These are phyloP conservation scores for Tylopilus plumbeoviolaceoides DNA, from an alignment of 768 basidiomycete genomes.

Conservation along the genomic window DNA sequence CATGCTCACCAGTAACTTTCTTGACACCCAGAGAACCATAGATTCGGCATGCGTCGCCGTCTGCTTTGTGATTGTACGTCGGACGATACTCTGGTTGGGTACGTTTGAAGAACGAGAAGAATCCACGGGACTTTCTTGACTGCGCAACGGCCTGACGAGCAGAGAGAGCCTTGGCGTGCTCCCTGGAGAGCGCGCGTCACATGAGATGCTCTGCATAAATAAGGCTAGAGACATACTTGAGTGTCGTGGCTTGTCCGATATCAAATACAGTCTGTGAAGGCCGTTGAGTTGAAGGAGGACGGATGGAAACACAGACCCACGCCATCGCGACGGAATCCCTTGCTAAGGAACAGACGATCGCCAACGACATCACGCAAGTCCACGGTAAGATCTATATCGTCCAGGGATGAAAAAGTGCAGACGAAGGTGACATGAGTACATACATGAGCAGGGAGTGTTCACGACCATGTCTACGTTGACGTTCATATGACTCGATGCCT, in stretches of 20 bases:
- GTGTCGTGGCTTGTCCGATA: slow-evolving; percentile 69
- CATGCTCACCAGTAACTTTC: slow-evolving; percentile 72
- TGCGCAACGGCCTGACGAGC: slow-evolving; percentile 67
- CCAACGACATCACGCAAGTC: slow-evolving; percentile 93
- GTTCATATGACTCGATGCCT: slow-evolving; percentile 41
- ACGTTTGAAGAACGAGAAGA: slow-evolving; percentile 56
- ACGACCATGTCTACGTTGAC: slow-evolving; percentile 92
- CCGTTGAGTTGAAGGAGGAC: neutral
- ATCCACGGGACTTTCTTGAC: slow-evolving; percentile 72
- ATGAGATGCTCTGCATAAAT: neutral
- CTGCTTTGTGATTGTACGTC: slow-evolving; percentile 63
- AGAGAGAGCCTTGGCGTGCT: slow-evolving; percentile 63
- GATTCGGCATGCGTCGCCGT: slow-evolving; percentile 80
- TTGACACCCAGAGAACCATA: slow-evolving; percentile 81
- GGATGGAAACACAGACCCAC: slow-evolving; percentile 39
- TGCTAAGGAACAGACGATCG: slow-evolving; percentile 81
- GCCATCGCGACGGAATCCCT: slow-evolving; percentile 80
- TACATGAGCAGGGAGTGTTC: slow-evolving; percentile 90
- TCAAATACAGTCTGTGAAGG: slow-evolving; percentile 68
- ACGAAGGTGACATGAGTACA: slow-evolving; percentile 30
- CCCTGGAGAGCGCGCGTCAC: slow-evolving; percentile 34
- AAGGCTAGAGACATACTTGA: slow-evolving; percentile 44
- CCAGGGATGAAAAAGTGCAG: too few relatives aligned
- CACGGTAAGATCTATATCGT: slow-evolving; percentile 36
- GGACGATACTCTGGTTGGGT: slow-evolving; percentile 53